Evolutionary conservation across 2,329 filamentous ascomycete species (phyloP).

Genomic region (Waltergamsia citrina): DNA sequence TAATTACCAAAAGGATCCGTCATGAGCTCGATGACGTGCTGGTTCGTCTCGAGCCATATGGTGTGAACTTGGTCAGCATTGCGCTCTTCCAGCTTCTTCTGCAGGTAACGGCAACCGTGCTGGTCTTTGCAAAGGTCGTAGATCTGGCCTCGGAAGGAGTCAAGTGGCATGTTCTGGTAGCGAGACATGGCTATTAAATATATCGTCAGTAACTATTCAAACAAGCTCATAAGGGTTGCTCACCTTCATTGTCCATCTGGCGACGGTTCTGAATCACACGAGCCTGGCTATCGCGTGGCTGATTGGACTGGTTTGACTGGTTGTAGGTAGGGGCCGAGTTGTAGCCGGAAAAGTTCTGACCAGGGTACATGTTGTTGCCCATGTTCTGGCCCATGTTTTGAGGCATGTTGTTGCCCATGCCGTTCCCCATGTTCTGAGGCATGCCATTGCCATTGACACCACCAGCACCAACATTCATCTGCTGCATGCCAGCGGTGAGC

Average conservation of each 20-base stretch:
- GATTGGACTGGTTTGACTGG: slow-evolving; percentile 31
- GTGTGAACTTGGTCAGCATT: slow-evolving; percentile 75
- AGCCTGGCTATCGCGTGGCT: slow-evolving; percentile 64
- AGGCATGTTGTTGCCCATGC: not conserved
- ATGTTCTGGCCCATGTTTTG: not conserved
- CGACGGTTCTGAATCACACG: slow-evolving; percentile 69
- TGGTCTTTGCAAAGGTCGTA: slow-evolving; percentile 94
- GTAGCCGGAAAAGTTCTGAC: slow-evolving; percentile 45
- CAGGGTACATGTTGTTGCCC: slow-evolving; percentile 35
- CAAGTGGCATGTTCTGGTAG: slow-evolving; percentile 74
- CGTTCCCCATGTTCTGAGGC: not conserved
- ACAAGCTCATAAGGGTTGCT: slow-evolving; percentile 10
- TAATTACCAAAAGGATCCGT: slow-evolving; percentile 99
- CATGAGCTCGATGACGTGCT: slow-evolving; percentile 95
- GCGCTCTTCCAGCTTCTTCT: slow-evolving; percentile 93
- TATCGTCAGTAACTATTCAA: not conserved
- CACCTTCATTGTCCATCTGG: slow-evolving; percentile 63
- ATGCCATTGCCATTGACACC: slow-evolving; percentile 23
- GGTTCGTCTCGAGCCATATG: slow-evolving; percentile 90
- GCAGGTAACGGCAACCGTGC: slow-evolving; percentile 91
- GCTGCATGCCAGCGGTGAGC: slow-evolving; percentile 59
- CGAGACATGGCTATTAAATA: slow-evolving; percentile 54
- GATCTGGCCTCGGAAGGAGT: slow-evolving; percentile 73
- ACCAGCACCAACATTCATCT: slow-evolving; percentile 46
- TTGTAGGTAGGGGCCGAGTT: slow-evolving; percentile 47